Evolutionary conservation across 306 rosid species (phyloP), one percentile per base, ranked within the genome.

Genomic region (Quillaja saponaria): DNA sequence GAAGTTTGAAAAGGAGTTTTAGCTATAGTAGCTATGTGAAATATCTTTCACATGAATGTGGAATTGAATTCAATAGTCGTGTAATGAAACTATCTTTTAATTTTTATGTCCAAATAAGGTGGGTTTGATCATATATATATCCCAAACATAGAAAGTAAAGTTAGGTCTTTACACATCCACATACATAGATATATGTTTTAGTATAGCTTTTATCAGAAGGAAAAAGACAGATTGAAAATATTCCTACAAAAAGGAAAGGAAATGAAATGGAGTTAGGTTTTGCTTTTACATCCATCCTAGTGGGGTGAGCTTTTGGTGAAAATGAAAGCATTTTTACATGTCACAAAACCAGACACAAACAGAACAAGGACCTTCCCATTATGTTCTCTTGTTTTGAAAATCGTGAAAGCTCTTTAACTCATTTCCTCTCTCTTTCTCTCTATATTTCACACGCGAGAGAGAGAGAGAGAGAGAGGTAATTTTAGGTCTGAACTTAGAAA

Each of bases 351-450:
- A 56, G 68, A 66, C 76, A 72, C 58, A 49, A 58, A 62, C 58
- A 60, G 75, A 56, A 61, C 47, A 67, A 83, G 66, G 85, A 61
- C 64, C 72, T 77, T 77, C 75, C 74, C 42, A 58, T 44, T 67
- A 71, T 70, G 77, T 14, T 63, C 28, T 51, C 61, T 81, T 70
- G 73, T 63, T 77, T 81, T 74, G 84, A 81, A 82, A 75, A 83
- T 71, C 74, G 68, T 44, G 60, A 81, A 87, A 81, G 78, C 72
- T 50, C 34, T 66, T 45, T 55, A 10, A 6, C 64, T 48, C 49
- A 55, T 14, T 68, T 15, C 50, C 45, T 61, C 37, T 51, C 6
- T 64, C 19, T 28, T 34, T 64, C 34, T 71, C 34, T 64, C 37
- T 31, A 63, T 61, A 49, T 6, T 15, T 66, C 61, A 10, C 46